A percentile compares a stretch with the other conserved stretches of the same genome.
phyloP scores from a whole-genome alignment of 2,329 filamentous ascomycete species.

The Paracorniculantispora psalliotae region DNA sequence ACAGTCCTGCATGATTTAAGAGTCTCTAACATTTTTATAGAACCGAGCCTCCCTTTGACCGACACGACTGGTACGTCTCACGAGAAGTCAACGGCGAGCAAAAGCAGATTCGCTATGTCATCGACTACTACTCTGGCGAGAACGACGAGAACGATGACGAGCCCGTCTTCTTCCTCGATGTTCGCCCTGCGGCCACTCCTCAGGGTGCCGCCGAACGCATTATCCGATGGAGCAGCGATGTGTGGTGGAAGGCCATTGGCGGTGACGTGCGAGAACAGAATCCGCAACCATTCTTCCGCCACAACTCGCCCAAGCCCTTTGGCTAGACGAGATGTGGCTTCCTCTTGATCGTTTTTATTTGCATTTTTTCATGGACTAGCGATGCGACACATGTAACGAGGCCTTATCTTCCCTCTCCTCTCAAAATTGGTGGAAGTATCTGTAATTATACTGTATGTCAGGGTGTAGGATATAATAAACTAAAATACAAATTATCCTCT shows the following conservation, averaged over 20 bases:
- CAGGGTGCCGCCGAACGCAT: conserved; percentile 74
- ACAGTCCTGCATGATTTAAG: not conserved
- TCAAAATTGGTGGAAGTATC: conserved; percentile 9
- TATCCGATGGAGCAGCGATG: conserved; percentile 84
- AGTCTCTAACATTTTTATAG: conserved; percentile 36
- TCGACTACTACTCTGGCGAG: conserved; percentile 89
- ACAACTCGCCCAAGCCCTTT: conserved; percentile 14
- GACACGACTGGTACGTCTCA: conserved; percentile 94
- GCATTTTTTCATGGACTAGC: conserved; percentile 9
- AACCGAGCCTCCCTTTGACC: conserved; percentile 83
- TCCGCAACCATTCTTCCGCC: conserved; percentile 30
- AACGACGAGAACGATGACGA: conserved; percentile 82
- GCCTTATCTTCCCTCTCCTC: conserved; percentile 7
- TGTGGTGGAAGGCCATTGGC: conserved; percentile 88
- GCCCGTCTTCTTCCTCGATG: conserved; percentile 93
- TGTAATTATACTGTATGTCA: conserved; percentile 13
- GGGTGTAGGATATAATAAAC: not conserved
- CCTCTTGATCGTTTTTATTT: not conserved
- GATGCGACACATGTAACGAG: conserved; percentile 10
- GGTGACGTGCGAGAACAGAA: conserved; percentile 54
- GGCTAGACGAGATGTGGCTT: not conserved
- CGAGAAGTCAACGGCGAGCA: conserved; percentile 61
- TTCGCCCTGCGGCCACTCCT: conserved; percentile 81
- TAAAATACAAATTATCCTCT: too few species aligned
- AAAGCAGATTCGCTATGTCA: conserved; percentile 86